These are phyloP conservation scores for Crithidia bombi DNA, from an alignment of 208 protist species.

Conservation along the genomic window DNA sequence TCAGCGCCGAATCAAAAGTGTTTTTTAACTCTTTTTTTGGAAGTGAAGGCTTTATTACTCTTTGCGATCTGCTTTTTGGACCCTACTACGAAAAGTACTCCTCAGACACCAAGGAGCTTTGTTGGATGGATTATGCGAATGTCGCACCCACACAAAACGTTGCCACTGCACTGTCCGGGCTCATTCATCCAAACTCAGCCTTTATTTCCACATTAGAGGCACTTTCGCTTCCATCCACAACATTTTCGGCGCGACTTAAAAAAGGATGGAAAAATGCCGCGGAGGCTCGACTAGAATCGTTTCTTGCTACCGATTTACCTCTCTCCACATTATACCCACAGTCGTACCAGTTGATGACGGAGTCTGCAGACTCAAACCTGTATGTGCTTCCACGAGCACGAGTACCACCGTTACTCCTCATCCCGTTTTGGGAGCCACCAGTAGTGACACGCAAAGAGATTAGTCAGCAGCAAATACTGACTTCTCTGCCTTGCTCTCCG, in stretches of 20 bases:
- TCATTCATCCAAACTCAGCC: constrained; percentile 64
- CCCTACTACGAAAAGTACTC: constrained; percentile 26
- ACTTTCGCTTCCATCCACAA: constrained; percentile 55
- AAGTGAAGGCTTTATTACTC: constrained; percentile 52
- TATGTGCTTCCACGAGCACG: constrained; percentile 52
- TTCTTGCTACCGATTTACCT: constrained; percentile 61
- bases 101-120: constrained; percentile 28
- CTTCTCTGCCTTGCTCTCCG: constrained; percentile 76
- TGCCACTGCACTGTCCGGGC: constrained; percentile 56
- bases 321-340: constrained; percentile 56
- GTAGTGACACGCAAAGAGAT: constrained; percentile 73
- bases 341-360: constrained; percentile 64
- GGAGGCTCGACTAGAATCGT: constrained; percentile 8
- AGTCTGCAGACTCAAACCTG: constrained; percentile 55
- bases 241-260: constrained; percentile 53
- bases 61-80: constrained; percentile 80
- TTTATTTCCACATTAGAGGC: constrained; percentile 73
- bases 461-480: constrained; percentile 56
- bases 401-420: constrained; percentile 59
- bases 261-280: constrained; percentile 55
- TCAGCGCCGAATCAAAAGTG: constrained; percentile 55
- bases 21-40: constrained; percentile 78
- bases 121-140: constrained; percentile 87
- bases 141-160: constrained; percentile 54
- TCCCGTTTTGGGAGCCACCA: constrained; percentile 86